Evolutionary conservation across 1,139 yeast species (phyloP), one percentile per base, ranked within the genome.

Genomic region (Taphrina flavorubra): DNA sequence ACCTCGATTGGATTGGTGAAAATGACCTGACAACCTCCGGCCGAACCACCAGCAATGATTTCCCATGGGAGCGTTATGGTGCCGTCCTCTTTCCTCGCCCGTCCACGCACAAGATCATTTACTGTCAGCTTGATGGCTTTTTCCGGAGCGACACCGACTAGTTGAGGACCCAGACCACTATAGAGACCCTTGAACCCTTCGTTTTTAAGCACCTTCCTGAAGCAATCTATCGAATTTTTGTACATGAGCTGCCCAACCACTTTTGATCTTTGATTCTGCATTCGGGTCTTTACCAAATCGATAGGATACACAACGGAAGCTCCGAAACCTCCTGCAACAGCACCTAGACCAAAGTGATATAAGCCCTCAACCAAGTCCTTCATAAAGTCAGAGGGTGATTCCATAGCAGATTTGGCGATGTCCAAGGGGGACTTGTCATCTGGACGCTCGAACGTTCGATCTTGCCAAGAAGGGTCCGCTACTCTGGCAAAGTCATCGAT

Each of bases 261-360:
- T 25, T 81, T 79, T 72, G 87, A 85, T 74, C 92, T 86, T 81
- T 94, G 98, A 72, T 96, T 96, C 80, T 94, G 99, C 97, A 94
- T 91, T 78, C 98, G 86, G 3, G 99, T 94, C 81, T 94, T 94
- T 73, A 94, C 94, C 78, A 94, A 83, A 80, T 94, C 99, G 74
- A 94, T 94, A 57, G 99, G 99, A 77, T 94, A 94, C 58, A 94
- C 99, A n/a, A 89, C 92, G 10, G 97, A 90, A 36, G 99, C 98
- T 74, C 99, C 99, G 79, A 94, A 87, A 76, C 97, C 96, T 71
- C 99, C 99, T 46, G 99, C 98, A 68, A 92, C 83, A 2, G 97
- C 92, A 39, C 99, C 99, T 72, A 94, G 82, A 63, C 90, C 81
- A 79, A 94, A 94, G 71, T 96, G 92, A 79, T 92, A 91, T 68